phyloP scores from a whole-genome alignment of 2,329 filamentous ascomycete genomes.

The Aspergillus sclerotialis region DNA sequence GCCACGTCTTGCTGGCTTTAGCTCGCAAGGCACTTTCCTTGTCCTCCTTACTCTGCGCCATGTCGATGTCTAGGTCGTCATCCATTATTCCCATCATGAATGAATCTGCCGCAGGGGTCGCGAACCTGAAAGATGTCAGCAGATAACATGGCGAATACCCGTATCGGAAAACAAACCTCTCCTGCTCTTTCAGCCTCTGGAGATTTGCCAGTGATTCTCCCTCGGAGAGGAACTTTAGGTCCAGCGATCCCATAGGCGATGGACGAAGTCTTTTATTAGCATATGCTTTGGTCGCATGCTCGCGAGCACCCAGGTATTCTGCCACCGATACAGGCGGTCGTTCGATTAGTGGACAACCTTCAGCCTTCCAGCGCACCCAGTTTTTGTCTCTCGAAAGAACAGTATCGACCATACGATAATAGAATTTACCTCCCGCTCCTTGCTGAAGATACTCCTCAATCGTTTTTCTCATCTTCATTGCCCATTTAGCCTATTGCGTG shows the following conservation, averaged over 20 bases:
- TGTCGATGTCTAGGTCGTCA: slow-evolving; percentile 80
- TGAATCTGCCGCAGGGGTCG: slow-evolving; percentile 60
- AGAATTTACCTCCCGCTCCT: slow-evolving; percentile 80
- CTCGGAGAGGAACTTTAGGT: slow-evolving; percentile 71
- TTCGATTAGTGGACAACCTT: slow-evolving; percentile 83
- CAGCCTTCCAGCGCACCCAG: slow-evolving; percentile 97
- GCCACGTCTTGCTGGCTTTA: slow-evolving; percentile 86
- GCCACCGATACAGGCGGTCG: slow-evolving; percentile 61
- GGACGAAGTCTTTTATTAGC: slow-evolving; percentile 64
- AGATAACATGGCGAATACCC: background rate
- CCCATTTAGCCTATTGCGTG: slow-evolving; percentile 67
- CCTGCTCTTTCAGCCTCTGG: slow-evolving; percentile 60
- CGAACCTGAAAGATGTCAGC: slow-evolving; percentile 44
- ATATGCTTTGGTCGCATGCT: slow-evolving; percentile 58
- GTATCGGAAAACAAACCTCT: slow-evolving; percentile 36
- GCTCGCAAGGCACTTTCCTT: slow-evolving; percentile 55
- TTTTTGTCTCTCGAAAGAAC: slow-evolving; percentile 95
- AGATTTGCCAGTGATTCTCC: slow-evolving; percentile 55
- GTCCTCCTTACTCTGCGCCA: slow-evolving; percentile 61
- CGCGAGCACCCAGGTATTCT: slow-evolving; percentile 64
- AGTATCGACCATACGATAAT: slow-evolving; percentile 93
- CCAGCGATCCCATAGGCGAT: slow-evolving; percentile 63
- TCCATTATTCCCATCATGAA: slow-evolving; percentile 69
- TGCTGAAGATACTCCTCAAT: slow-evolving; percentile 80
- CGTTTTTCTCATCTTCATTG: slow-evolving; percentile 63